These are phyloP conservation scores for Sonneratia caseolaris DNA, from an alignment of 345 rosid genomes.

Conservation along the genomic window DNA sequence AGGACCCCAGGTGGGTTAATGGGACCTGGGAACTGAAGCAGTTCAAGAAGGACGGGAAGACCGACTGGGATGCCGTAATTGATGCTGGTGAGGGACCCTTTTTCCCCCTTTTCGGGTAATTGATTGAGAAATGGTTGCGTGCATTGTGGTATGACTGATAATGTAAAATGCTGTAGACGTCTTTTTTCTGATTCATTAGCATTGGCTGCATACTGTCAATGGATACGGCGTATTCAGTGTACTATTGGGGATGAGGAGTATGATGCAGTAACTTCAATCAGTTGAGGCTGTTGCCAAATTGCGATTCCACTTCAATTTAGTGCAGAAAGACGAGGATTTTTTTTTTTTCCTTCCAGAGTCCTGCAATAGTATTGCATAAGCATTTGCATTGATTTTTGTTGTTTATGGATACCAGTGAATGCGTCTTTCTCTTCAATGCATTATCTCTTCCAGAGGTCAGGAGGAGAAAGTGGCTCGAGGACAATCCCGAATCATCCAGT, in stretches of 20 bases:
- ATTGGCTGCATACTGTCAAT: not conserved
- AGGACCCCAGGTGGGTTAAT: slow-evolving; percentile 64
- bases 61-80: slow-evolving; percentile 87
- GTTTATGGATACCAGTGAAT: not conserved
- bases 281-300: no score
- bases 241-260: not conserved
- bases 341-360: no score
- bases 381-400: not conserved
- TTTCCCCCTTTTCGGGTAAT: not conserved
- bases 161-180: no score
- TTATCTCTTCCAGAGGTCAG: slow-evolving; percentile 55
- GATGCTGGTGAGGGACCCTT: slow-evolving; percentile 57
- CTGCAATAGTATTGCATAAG: not conserved
- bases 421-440: not conserved
- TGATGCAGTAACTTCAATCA: not conserved
- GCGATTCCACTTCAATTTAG: no score
- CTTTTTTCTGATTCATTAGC: not conserved
- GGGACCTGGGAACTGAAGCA: slow-evolving; percentile 91
- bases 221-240: not conserved
- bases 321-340: no score
- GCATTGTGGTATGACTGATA: not conserved
- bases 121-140: slow-evolving; percentile 1
- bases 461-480: slow-evolving; percentile 81
- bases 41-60: slow-evolving; percentile 51
- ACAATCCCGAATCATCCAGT: slow-evolving; percentile 66